Conservation (phyloP, 225 moss, liverwort and hornwort species). For the Antitrichia curtipendula region DNA sequence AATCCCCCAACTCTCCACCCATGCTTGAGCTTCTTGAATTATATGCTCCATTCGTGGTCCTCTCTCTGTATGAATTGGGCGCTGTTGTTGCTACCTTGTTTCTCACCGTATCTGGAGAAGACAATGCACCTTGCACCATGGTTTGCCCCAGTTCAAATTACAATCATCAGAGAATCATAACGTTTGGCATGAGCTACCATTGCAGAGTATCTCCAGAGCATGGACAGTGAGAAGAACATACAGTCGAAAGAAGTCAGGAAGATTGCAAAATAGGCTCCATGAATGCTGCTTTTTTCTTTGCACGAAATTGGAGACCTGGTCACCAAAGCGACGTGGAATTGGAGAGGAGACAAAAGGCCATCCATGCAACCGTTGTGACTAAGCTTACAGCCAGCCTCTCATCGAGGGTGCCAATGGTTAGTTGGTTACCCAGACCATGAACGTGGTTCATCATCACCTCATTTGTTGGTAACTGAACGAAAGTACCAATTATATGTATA, state of each 20-base stretch:
- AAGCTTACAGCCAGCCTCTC: neutral
- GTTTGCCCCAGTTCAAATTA: neutral
- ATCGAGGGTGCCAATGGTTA: neutral
- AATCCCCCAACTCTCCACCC: constrained; percentile 1
- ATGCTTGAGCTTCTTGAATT: constrained; percentile 15
- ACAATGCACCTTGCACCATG: constrained; percentile 2
- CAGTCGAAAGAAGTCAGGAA: neutral
- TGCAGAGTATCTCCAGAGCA: neutral
- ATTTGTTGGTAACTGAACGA: neutral
- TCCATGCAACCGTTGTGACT: constrained; percentile 3
- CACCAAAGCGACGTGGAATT: neutral
- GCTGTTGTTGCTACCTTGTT: neutral
- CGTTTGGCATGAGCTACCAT: neutral
- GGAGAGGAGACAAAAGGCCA: neutral
- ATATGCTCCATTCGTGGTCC: neutral
- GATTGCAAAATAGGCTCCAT: neutral
- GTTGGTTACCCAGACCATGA: neutral
- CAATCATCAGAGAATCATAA: neutral
- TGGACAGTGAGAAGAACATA: neutral
- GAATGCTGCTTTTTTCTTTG: neutral
- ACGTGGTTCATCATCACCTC: neutral
- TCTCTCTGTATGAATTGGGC: neutral
- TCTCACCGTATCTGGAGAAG: neutral
- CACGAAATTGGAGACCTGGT: neutral
- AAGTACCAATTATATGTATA: neutral